phyloP scores from a whole-genome alignment of 306 rosid genomes.

The Hylodesmum podocarpum region DNA sequence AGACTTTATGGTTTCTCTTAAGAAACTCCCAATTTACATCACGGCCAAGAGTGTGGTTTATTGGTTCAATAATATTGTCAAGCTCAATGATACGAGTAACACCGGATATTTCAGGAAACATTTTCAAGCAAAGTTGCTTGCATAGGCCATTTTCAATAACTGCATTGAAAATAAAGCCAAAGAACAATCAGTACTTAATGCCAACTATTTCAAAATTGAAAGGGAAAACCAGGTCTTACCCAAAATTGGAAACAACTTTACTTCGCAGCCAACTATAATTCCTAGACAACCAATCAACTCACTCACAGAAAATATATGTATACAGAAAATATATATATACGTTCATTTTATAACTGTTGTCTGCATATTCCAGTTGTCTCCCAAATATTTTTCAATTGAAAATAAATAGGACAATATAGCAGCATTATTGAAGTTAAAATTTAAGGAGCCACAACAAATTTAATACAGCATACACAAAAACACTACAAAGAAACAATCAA shows the following conservation, averaged over 20 bases:
- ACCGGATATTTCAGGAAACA: slow-evolving; percentile 55
- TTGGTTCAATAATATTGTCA: slow-evolving; percentile 44
- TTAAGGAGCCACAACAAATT: slow-evolving; percentile 6
- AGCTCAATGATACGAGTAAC: slow-evolving; percentile 41
- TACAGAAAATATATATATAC: too few species aligned
- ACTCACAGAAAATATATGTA: too few species aligned
- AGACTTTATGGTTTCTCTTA: slow-evolving; percentile 51
- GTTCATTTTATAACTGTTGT: too few species aligned
- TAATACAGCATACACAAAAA: not conserved
- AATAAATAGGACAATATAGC: slow-evolving; percentile 5
- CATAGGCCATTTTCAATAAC: slow-evolving; percentile 57
- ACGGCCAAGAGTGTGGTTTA: slow-evolving; percentile 5
- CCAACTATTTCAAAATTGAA: not conserved
- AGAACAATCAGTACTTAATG: not conserved
- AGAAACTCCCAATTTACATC: slow-evolving; percentile 40
- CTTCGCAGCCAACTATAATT: too few species aligned
- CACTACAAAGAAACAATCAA: not conserved
- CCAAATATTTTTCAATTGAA: too few species aligned
- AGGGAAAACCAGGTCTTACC: not conserved
- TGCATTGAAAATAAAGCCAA: slow-evolving; percentile 43
- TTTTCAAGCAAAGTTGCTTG: slow-evolving; percentile 58
- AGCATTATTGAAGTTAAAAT: not conserved
- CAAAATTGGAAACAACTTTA: too few species aligned
- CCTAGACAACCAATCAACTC: too few species aligned
- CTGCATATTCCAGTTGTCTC: too few species aligned